phyloP scores from a whole-genome alignment of 768 basidiomycete genomes.

The Tulasnella sp. region DNA sequence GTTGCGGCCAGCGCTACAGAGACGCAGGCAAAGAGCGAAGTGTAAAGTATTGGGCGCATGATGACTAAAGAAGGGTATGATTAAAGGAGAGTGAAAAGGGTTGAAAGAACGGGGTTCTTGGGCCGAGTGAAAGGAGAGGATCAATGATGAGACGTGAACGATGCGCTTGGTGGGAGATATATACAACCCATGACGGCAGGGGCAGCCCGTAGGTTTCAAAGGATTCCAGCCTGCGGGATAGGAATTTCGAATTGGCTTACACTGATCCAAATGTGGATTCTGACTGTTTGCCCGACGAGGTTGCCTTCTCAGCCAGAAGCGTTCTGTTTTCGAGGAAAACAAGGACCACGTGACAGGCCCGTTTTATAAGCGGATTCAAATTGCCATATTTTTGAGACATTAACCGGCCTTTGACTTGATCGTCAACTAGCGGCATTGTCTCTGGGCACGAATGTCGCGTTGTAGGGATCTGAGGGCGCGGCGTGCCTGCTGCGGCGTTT shows the following conservation, averaged over 20 bases:
- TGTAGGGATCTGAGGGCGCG: no score
- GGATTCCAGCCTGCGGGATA: neutral
- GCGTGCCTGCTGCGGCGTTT: no score
- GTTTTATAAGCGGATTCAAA: neutral
- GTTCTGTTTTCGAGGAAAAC: neutral
- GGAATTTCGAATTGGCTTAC: neutral
- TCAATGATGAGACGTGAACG: neutral
- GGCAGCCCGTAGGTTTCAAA: neutral
- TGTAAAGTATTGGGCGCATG: neutral
- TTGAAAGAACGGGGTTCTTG: no score
- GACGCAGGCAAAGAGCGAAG: neutral
- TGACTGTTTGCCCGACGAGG: neutral
- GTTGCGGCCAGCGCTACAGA: constrained; percentile 11
- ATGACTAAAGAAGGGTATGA: neutral
- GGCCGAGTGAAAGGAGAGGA: neutral
- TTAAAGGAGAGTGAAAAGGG: neutral
- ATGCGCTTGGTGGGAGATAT: neutral
- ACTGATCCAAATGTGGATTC: neutral
- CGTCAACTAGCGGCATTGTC: no score
- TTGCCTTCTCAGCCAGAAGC: neutral
- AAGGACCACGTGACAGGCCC: neutral
- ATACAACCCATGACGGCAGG: neutral
- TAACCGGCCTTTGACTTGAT: no score
- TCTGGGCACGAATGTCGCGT: no score
- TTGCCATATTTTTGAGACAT: no score